These are phyloP conservation scores for Pythium myriotylum DNA, from an alignment of 352 stramenopile species.

Conservation along the genomic window DNA sequence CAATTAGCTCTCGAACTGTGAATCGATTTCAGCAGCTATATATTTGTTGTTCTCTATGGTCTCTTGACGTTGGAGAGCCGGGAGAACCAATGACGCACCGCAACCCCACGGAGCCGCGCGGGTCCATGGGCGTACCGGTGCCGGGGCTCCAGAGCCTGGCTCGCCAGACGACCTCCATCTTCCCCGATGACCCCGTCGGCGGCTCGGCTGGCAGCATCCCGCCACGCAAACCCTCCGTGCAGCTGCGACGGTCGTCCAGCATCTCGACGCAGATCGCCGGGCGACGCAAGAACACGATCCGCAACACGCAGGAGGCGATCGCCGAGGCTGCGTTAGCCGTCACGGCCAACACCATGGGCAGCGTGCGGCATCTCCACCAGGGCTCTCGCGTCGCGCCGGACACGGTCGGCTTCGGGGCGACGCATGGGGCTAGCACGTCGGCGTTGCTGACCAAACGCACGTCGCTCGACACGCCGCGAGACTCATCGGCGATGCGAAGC, in stretches of 20 bases:
- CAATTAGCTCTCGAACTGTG: too few relatives aligned
- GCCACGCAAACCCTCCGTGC: constrained; percentile 35
- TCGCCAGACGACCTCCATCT: constrained; percentile 28
- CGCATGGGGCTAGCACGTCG: constrained; percentile 15
- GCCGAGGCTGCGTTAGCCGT: constrained; percentile 33
- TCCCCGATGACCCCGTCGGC: constrained; percentile 39
- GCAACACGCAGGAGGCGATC: constrained; percentile 23
- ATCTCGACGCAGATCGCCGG: constrained; percentile 44
- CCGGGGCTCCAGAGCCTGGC: constrained; percentile 5
- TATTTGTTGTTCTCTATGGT: too few relatives aligned
- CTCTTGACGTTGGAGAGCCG: too few relatives aligned
- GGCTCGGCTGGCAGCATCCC: constrained; percentile 34
- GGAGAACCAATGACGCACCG: background rate
- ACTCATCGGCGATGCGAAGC: constrained; percentile 53
- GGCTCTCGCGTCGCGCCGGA: constrained; percentile 42
- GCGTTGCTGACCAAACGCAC: constrained; percentile 21
- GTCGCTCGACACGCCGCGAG: constrained; percentile 42
- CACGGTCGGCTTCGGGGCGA: background rate
- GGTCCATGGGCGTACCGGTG: background rate
- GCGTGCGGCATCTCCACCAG: constrained; percentile 24
- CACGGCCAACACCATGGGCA: constrained; percentile 26
- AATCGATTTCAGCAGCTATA: too few relatives aligned
- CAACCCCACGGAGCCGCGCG: background rate
- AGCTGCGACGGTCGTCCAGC: constrained; percentile 44
- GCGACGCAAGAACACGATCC: constrained; percentile 24